Percentiles rank a stretch among this genome's conserved stretches.
Conservation (phyloP, 2,329 filamentous ascomycete genomes). For the Penicillium sp. region DNA sequence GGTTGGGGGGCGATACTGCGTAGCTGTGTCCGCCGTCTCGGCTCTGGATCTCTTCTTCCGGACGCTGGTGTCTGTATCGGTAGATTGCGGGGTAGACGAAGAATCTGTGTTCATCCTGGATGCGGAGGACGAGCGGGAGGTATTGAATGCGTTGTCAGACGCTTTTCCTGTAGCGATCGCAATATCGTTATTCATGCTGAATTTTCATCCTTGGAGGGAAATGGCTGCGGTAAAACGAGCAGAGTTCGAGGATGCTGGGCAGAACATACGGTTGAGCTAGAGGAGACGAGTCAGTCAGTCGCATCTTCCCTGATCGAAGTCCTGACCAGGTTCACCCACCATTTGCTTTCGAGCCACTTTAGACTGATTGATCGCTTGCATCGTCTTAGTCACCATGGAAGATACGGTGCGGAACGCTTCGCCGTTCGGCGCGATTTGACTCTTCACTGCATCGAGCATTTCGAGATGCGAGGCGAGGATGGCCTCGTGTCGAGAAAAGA, state of each 20-base stretch:
- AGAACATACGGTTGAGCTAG: constrained; percentile 31
- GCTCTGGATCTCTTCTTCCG: constrained; percentile 24
- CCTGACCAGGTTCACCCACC: constrained; percentile 34
- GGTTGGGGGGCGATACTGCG: background rate
- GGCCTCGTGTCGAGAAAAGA: constrained; percentile 50
- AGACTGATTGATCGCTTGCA: constrained; percentile 46
- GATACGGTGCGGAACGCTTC: constrained; percentile 42
- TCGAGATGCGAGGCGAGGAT: constrained; percentile 48
- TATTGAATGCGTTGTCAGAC: constrained; percentile 8
- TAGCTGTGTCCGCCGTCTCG: constrained; percentile 13
- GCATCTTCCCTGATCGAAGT: background rate
- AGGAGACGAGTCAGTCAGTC: constrained; percentile 11
- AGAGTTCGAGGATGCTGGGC: background rate
- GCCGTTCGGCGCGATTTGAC: constrained; percentile 36
- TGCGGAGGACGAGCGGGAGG: background rate
- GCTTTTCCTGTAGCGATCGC: constrained; percentile 6
- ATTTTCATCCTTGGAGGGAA: background rate
- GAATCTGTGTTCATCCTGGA: constrained; percentile 6
- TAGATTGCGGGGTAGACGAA: constrained; percentile 13
- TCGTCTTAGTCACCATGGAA: constrained; percentile 47
- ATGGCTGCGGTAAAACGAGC: background rate
- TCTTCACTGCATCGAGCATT: constrained; percentile 45
- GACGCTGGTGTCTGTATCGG: constrained; percentile 21
- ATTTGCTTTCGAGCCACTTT: constrained; percentile 43
- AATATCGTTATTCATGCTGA: constrained; percentile 1